Percentiles rank a stretch among this genome's conserved stretches.
Conservation (phyloP, 129 eudicot genomes). For the Chrysanthemum lavandulifolium region DNA sequence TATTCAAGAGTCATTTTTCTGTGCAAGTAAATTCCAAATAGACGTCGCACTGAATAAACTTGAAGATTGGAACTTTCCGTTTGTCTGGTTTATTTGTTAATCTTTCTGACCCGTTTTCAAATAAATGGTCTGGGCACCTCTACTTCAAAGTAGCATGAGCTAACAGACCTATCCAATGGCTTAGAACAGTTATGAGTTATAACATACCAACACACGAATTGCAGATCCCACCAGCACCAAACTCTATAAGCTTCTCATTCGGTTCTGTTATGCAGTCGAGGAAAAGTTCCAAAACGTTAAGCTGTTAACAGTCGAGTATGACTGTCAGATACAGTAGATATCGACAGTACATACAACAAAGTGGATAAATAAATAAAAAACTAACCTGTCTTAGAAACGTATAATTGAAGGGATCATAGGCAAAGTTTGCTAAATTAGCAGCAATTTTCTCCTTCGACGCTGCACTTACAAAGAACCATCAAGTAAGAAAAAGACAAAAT, state of each 20-base stretch:
- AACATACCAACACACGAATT: conserved; percentile 75
- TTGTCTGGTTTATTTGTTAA: too few species aligned
- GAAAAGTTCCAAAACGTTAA: conserved; percentile 87
- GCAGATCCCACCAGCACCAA: conserved; percentile 90
- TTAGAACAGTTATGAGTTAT: not conserved
- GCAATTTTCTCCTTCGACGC: conserved; percentile 75
- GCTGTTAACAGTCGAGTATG: conserved; percentile 37
- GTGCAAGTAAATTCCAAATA: too few species aligned
- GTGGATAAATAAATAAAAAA: not conserved
- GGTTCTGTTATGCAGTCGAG: conserved; percentile 95
- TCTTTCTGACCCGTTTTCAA: not conserved
- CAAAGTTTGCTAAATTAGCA: conserved; percentile 92
- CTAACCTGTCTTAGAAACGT: conserved; percentile 68
- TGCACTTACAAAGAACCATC: conserved; percentile 28
- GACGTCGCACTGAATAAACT: too few species aligned
- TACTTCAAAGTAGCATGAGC: too few species aligned
- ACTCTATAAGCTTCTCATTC: conserved; percentile 84
- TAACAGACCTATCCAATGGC: not conserved
- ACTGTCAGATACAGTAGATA: conserved; percentile 11
- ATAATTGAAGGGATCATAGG: conserved; percentile 90
- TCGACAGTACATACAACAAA: not conserved
- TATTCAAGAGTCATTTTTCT: too few species aligned
- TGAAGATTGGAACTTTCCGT: too few species aligned
- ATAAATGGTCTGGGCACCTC: not conserved
- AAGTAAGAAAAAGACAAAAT: conserved; percentile 5